Base-by-base conservation (phyloP, 805 yeast species). In the Sugiyamaella qingdaonensis region DNA sequence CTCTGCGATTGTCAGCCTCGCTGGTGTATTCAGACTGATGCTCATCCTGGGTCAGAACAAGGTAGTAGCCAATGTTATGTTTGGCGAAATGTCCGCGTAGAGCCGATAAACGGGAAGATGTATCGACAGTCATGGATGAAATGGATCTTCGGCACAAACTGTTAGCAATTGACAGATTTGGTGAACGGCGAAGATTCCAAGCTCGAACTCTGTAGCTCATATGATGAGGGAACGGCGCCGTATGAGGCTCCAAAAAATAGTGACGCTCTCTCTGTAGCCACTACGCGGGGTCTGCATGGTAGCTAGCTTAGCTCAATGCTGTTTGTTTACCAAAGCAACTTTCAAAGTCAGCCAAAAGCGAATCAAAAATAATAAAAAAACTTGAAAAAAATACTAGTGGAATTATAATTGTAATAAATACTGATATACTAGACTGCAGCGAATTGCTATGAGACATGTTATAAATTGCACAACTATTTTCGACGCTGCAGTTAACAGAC, bases 1-100 rank as follows among this genome's bases (percentile, higher is more conserved):
- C 85, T 53, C 97, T 76, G 61, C 97, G 80, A 65, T 85, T 88
- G 67, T 92, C 98, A 11, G 85, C 80, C 1, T 78, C 72, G 0
- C 94, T 79, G 7, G 92, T 92, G 62, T 91, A 91, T 71, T 92
- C 99, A 27, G 91, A 82, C 68, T 86, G 92, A 68, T 92, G 99
- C 61, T 88, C 96, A 66, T 92, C 99, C 66, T 89, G 97, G 39
- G 95, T 84, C 18, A 92, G 89, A 9, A 88, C 80, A 27, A 82
- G 75, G 67, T 94, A 92, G 33, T 88, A 84, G 10, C 85, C 88
- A 36, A 92, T 66, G 34, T 79, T 81, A 53, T 80, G 67, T 44
- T 75, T 69, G 43, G 76, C 78, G 91, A 94, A 88, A 56, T 78
- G 73, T 39, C 70, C 61, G 63, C 97, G 78, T 54, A 91, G 71